phyloP scores from a whole-genome alignment of 2,329 filamentous ascomycete genomes.

The Cadophora sp. region DNA sequence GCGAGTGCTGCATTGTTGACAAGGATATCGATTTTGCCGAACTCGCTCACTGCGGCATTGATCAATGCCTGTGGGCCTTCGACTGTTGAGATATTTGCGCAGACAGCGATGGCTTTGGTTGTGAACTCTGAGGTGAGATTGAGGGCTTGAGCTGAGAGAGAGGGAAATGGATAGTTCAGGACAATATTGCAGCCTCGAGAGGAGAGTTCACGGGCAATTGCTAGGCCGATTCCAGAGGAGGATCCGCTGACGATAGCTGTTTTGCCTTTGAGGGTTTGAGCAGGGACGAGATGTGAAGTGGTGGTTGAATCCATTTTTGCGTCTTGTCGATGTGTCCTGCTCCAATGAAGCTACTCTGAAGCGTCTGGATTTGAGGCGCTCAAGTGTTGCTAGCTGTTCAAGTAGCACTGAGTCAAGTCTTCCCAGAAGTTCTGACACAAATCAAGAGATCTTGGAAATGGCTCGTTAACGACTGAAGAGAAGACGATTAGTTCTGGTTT shows the following conservation, averaged over 20 bases:
- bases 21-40: slow-evolving; percentile 51
- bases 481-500: too few relatives aligned
- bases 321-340: neutral
- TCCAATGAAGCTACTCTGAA: neutral
- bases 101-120: too few relatives aligned
- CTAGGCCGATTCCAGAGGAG: slow-evolving; percentile 51
- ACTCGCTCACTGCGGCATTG: slow-evolving; percentile 46
- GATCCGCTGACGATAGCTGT: slow-evolving; percentile 27
- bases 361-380: too few relatives aligned
- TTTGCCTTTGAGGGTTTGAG: slow-evolving; percentile 35
- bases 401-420: too few relatives aligned
- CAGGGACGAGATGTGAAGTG: slow-evolving; percentile 47
- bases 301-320: neutral
- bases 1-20: slow-evolving; percentile 54
- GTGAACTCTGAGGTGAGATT: too few relatives aligned
- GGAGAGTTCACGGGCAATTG: slow-evolving; percentile 51
- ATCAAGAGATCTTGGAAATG: too few relatives aligned
- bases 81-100: slow-evolving; percentile 17
- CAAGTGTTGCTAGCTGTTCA: too few relatives aligned
- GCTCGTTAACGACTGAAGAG: too few relatives aligned
- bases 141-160: slow-evolving; percentile 36
- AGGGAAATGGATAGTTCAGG: slow-evolving; percentile 54
- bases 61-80: slow-evolving; percentile 48
- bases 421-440: too few relatives aligned
- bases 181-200: slow-evolving; percentile 52